Evolutionary conservation across 2,329 filamentous ascomycete genomes (phyloP).

Genomic region (Pseudogymnoascus sp.): DNA sequence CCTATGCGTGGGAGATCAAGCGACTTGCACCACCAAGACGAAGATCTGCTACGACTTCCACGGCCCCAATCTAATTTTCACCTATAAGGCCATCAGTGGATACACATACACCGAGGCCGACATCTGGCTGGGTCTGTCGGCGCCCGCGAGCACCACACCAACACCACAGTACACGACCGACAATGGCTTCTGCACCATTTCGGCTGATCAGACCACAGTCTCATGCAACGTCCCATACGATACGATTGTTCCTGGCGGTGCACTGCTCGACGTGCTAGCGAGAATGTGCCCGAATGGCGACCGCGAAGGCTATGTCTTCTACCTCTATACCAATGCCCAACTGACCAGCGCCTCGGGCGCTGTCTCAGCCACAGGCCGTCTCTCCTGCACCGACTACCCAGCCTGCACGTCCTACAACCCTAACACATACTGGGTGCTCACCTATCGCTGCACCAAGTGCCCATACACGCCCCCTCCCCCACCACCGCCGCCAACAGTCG

Average conservation of each 20-base stretch:
- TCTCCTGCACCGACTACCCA: neutral
- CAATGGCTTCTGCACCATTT: constrained; percentile 3
- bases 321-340: neutral
- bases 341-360: neutral
- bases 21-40: neutral
- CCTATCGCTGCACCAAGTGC: constrained; percentile 1
- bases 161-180: neutral
- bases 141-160: neutral
- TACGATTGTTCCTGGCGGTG: neutral
- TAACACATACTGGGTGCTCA: neutral
- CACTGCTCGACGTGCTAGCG: neutral
- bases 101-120: neutral
- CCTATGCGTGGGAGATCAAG: constrained; percentile 3
- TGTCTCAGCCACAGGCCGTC: neutral
- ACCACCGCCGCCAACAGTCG: neutral
- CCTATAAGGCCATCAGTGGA: neutral
- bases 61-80: neutral
- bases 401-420: neutral
- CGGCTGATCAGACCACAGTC: neutral
- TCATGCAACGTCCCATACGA: neutral
- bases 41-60: constrained; percentile 3
- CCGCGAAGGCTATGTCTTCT: neutral
- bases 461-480: neutral
- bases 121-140: neutral
- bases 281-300: neutral